phyloP scores from a whole-genome alignment of 306 rosid species.

The Dalbergia oliveri region DNA sequence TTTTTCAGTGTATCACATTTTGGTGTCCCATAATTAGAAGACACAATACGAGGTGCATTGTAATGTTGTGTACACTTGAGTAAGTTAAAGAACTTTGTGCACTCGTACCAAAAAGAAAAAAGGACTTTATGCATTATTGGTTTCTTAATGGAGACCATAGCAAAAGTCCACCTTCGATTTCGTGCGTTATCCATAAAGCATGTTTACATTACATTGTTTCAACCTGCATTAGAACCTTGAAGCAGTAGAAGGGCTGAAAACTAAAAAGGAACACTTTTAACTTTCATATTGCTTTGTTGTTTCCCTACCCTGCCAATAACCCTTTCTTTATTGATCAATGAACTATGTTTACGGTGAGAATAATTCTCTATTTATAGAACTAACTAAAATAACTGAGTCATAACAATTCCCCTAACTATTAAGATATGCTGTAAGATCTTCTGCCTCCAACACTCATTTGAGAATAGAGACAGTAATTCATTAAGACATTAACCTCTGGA shows the following conservation, averaged over 20 bases:
- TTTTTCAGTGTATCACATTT: constrained; percentile 1
- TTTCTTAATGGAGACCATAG: constrained; percentile 36
- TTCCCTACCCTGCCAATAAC: background rate
- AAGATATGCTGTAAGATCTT: too few species aligned
- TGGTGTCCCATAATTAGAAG: background rate
- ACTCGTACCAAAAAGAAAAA: constrained; percentile 1
- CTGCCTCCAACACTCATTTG: too few species aligned
- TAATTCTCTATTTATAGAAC: background rate
- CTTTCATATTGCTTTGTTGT: constrained; percentile 27
- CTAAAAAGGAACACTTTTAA: background rate
- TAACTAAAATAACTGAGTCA: too few species aligned
- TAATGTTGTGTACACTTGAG: background rate
- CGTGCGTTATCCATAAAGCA: constrained; percentile 8
- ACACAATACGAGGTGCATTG: background rate
- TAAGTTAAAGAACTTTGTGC: constrained; percentile 8
- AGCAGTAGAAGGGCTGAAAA: background rate
- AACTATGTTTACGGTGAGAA: too few species aligned
- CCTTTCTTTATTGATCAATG: too few species aligned
- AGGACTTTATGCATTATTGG: background rate
- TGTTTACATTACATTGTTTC: background rate
- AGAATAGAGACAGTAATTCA: too few species aligned
- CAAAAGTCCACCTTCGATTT: constrained; percentile 32
- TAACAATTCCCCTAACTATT: too few species aligned
- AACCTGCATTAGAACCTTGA: background rate
- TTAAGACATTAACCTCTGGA: too few species aligned